Evolutionary conservation across 2,329 filamentous ascomycete species (phyloP), one percentile per base, ranked within the genome.

Genomic region (Fusarium sulawesiense): DNA sequence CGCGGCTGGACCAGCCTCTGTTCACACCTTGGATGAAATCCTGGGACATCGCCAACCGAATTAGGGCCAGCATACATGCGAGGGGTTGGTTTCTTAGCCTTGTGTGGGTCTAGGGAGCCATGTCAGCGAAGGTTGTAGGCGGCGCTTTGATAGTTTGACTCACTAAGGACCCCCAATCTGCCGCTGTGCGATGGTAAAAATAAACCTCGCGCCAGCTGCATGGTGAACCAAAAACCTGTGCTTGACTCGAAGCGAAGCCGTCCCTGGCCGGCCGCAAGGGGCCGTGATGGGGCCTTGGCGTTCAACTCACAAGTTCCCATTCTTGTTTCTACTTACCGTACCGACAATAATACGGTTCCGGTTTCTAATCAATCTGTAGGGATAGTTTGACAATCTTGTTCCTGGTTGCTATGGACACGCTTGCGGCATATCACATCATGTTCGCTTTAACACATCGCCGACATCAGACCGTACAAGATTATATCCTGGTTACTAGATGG

Each of bases 121-220:
- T 68, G 70, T 67, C 57, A 68, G 50, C 23, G 67, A 66, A 59
- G 59, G 59, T 57, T 64, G 54, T 50, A 58, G 62, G 53, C 60
- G 59, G 64, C 73, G 71, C 67, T 68, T 70, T 61, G 48, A 50
- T 66, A 42, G 63, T 56, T 66, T 71, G 72, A 71, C 70, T 71
- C 57, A 73, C 69, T 65, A 66, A 42, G 70, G 67, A 66, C 61
- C 59, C 48, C 30, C 49, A 60, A 65, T 63, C 63, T 60, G 53
- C 63, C 48, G 70, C 64, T 68, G 63, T 68, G 60, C 61, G 59
- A 70, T 72, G 48, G 60, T 75, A 75, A 75, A 75, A 75, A 75
- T 73, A 75, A 74, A 70, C 67, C 71, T 69, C 55, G 57, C 61
- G 53, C 67, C 67, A 67, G 30, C 49, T 66, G 49, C 53, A 70